These are phyloP conservation scores for Scenedesmus sp. DNA, from an alignment of 163 green algal species.

Conservation along the genomic window DNA sequence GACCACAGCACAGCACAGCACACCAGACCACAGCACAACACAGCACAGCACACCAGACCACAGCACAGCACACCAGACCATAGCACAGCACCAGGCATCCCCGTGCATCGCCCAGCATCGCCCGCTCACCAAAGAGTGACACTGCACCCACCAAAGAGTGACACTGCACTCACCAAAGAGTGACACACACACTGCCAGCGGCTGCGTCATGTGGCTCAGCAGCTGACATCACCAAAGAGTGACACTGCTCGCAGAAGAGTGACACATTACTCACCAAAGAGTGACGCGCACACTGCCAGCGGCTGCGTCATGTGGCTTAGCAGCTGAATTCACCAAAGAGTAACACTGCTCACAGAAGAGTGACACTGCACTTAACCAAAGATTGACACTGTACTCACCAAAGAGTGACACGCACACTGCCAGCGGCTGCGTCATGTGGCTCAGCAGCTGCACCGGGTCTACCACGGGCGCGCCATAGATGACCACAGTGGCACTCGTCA, in stretches of 20 bases:
- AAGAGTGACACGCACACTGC: conserved; percentile 71
- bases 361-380: conserved; percentile 1
- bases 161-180: background rate
- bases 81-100: too few species aligned
- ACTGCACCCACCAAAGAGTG: too few species aligned
- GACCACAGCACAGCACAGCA: too few species aligned
- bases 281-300: too few species aligned
- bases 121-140: too few species aligned
- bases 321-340: background rate
- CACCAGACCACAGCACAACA: too few species aligned
- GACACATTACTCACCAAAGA: background rate
- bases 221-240: background rate
- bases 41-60: too few species aligned
- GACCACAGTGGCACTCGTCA: conserved; percentile 81
- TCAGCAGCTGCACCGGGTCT: conserved; percentile 81
- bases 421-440: conserved; percentile 66
- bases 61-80: too few species aligned
- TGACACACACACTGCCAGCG: too few species aligned
- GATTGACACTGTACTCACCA: conserved; percentile 53
- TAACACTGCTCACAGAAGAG: conserved; percentile 66
- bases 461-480: conserved; percentile 80
- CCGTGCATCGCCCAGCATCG: too few species aligned
- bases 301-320: background rate
- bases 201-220: background rate
- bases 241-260: too few species aligned